Conservation (phyloP, 1,139 yeast species). For the Spencermartinsiella ligniputridi region DNA sequence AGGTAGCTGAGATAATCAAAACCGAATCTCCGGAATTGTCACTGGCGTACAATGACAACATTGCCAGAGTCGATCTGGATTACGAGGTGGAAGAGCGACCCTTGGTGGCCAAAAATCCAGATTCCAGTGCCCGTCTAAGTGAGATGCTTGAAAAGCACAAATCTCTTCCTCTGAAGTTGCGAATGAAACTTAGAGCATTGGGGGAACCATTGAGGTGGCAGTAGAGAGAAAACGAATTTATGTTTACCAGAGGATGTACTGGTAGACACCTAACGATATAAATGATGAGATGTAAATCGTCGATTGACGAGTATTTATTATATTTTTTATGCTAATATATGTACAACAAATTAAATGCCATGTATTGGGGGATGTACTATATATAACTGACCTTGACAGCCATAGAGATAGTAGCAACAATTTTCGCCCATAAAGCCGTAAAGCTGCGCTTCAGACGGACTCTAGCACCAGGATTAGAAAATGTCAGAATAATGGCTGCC, state of each 20-base stretch:
- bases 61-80: constrained; percentile 26
- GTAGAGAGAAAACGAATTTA: too few species aligned
- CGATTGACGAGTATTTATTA: constrained; percentile 1
- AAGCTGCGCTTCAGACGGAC: constrained; percentile 12
- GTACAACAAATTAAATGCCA: not conserved
- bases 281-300: not conserved
- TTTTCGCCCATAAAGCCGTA: constrained; percentile 16
- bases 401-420: constrained; percentile 21
- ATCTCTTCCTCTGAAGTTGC: constrained; percentile 7
- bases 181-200: constrained; percentile 1
- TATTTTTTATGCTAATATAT: constrained; percentile 2
- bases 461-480: constrained; percentile 17
- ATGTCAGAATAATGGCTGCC: constrained; percentile 17
- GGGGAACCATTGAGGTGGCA: constrained; percentile 1
- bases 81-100: constrained; percentile 14
- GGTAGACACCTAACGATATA: too few species aligned
- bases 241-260: too few species aligned
- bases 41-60: constrained; percentile 14
- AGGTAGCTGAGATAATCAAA: constrained; percentile 30
- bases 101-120: not conserved
- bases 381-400: constrained; percentile 27
- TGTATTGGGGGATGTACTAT: too few species aligned
- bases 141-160: constrained; percentile 2
- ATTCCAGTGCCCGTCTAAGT: constrained; percentile 1
- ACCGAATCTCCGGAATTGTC: constrained; percentile 21